Conservation (phyloP, 2,329 filamentous ascomycete genomes). For the Alternaria alternata region DNA sequence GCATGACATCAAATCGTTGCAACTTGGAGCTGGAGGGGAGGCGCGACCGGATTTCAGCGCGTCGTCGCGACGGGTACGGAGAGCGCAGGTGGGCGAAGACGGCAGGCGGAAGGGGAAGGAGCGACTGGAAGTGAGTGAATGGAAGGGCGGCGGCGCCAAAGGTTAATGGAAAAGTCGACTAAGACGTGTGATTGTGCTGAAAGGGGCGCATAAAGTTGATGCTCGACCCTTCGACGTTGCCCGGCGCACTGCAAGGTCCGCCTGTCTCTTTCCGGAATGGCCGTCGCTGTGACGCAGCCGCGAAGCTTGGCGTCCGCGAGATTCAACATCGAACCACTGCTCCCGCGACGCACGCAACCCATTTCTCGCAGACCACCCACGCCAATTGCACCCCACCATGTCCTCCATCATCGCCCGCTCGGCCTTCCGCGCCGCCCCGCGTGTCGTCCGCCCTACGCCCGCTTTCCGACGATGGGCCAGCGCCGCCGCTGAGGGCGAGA, state of each 20-base stretch:
- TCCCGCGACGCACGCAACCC: conserved; percentile 23
- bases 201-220: conserved; percentile 30
- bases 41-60: neutral
- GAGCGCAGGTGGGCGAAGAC: conserved; percentile 14
- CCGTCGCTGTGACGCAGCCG: conserved; percentile 22
- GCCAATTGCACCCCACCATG: conserved; percentile 45
- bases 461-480: conserved; percentile 48
- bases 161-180: conserved; percentile 6
- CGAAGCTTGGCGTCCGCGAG: conserved; percentile 24
- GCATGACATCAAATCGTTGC: conserved; percentile 43
- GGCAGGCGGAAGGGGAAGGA: conserved; percentile 12
- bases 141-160: conserved; percentile 30
- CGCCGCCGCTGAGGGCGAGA: conserved; percentile 54
- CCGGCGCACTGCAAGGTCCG: conserved; percentile 21
- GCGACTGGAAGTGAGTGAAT: conserved; percentile 26
- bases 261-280: conserved; percentile 23
- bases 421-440: conserved; percentile 57
- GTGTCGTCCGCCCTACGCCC: conserved; percentile 54
- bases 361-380: conserved; percentile 16
- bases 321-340: conserved; percentile 32
- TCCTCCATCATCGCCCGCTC: conserved; percentile 56
- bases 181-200: conserved; percentile 17
- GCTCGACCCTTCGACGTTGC: conserved; percentile 8
- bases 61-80: conserved; percentile 5
- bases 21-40: neutral